Evolutionary conservation across 202 grass and related monocot species (phyloP).

Genomic region (Tripidium arundinaceum): DNA sequence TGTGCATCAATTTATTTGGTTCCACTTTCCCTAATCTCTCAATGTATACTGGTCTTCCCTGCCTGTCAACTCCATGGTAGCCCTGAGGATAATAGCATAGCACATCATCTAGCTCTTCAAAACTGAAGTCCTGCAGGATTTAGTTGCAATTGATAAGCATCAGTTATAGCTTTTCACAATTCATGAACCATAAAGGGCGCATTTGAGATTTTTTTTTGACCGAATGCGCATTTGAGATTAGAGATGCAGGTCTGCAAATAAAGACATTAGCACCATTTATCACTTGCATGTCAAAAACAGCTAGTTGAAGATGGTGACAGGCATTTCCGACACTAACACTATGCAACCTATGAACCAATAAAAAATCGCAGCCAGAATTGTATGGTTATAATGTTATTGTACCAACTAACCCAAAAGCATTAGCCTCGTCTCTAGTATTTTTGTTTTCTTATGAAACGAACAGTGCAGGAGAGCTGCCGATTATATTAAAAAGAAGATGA

Average conservation of each 20-base stretch:
- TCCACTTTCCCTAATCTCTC: slow-evolving; percentile 91
- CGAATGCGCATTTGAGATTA: background rate
- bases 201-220: background rate
- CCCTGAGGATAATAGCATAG: slow-evolving; percentile 80
- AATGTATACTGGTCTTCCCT: slow-evolving; percentile 92
- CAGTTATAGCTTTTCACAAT: background rate
- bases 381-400: background rate
- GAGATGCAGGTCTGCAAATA: background rate
- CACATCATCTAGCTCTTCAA: slow-evolving; percentile 87
- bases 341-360: background rate
- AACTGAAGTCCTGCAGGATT: slow-evolving; percentile 73
- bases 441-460: background rate
- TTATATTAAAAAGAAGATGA: background rate
- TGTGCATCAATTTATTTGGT: slow-evolving; percentile 81
- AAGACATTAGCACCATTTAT: background rate
- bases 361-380: background rate
- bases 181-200: background rate
- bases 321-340: background rate
- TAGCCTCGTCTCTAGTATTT: slow-evolving; percentile 69
- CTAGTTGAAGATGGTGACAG: background rate
- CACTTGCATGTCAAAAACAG: background rate
- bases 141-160: background rate
- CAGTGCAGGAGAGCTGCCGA: background rate
- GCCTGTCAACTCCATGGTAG: slow-evolving; percentile 93
- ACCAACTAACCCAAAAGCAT: background rate